These are phyloP conservation scores for Solanum virginianum DNA, from an alignment of 257 asterid species.

Conservation along the genomic window DNA sequence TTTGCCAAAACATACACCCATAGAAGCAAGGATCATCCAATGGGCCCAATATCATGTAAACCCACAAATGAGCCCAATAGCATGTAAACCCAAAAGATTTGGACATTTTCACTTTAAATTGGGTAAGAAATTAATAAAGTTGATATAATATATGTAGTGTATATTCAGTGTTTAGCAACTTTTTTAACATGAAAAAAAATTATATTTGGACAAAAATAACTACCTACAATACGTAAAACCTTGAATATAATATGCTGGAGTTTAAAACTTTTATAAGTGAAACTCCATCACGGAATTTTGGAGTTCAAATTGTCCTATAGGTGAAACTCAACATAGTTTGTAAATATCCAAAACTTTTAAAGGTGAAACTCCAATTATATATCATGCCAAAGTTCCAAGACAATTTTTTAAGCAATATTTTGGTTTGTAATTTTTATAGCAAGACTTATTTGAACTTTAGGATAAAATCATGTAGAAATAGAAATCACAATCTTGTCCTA, in stretches of 20 bases:
- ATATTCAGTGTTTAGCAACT: neutral
- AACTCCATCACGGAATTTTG: neutral
- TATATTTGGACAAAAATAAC: neutral
- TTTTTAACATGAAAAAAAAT: neutral
- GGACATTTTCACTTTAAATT: neutral
- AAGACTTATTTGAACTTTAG: neutral
- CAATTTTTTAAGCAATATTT: neutral
- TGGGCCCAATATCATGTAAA: neutral
- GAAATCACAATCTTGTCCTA: neutral
- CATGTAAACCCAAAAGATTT: neutral
- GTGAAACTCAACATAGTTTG: neutral
- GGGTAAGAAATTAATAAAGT: neutral
- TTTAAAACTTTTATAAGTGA: neutral
- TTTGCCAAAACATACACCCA: neutral
- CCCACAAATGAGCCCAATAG: neutral
- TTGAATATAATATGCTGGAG: neutral
- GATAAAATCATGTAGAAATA: neutral
- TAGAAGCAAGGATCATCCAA: neutral
- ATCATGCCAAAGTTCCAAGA: neutral
- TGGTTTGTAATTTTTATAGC: neutral
- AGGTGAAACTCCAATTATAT: neutral
- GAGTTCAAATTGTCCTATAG: neutral
- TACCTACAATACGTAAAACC: neutral
- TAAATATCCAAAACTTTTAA: neutral
- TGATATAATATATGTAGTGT: too few relatives aligned